Evolutionary conservation across 2,329 filamentous ascomycete species (phyloP), one percentile per base, ranked within the genome.

Genomic region (Colletotrichum theobromicola): DNA sequence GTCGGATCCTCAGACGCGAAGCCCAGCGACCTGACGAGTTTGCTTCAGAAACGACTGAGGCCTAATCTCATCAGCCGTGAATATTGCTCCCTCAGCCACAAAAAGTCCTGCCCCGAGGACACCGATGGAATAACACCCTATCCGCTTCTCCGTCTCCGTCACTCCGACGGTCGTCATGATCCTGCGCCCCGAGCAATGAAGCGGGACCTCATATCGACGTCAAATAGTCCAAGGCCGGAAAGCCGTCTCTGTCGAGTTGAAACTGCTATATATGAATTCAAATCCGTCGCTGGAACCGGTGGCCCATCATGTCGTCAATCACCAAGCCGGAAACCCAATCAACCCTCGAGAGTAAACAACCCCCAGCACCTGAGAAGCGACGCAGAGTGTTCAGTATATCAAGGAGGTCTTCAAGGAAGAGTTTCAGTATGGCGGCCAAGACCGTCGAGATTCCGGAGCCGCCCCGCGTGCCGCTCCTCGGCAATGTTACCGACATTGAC

Each of bases 401-500:
- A 4, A 21, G 55, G 18, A 24, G 67, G 12, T 57, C 72, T 28
- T 66, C 72, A 4, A 57, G n/a, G 34, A 74, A 62, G 7, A 34
- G 10, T 55, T 32, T 62, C 32, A 75, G 35, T 64, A 76, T 50
- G 83, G 77, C 69, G n/a, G 63, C 30, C n/a, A 46, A 75, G 28
- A 46, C 64, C 37, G 62, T 73, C 16, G 66, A 76, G 1, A 78
- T 78, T 32, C 68, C 71, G 6, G 71, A 90, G 62, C 93, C 93
- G 32, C 87, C 87, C 63, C 91, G 90, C 5, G 84, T 93, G 72
- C 93, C 92, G 2, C 80, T 95, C 28, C 75, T 95, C 32, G 93
- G 93, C 37, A 94, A 95, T 77, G 80, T 93, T 28, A 84, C 85
- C 62, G 91, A 94, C 76, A 88, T 95, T 75, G 89, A 93, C 73